A percentile compares a stretch with the other conserved stretches of the same genome.
These are phyloP conservation scores for Fusarium chaquense DNA, from an alignment of 2,329 filamentous ascomycete genomes.

Conservation along the genomic window DNA sequence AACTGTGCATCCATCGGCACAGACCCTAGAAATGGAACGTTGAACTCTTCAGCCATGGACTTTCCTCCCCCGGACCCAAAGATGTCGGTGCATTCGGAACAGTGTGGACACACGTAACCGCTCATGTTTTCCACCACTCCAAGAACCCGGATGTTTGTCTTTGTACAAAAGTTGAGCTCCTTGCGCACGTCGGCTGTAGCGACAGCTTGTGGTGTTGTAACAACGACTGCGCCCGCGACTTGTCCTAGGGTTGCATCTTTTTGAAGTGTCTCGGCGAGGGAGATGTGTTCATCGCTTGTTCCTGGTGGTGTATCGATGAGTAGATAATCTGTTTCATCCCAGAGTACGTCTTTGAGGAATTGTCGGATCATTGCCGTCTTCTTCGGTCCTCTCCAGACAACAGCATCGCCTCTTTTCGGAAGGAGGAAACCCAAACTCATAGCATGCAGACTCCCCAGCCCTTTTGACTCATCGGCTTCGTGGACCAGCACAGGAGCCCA, in stretches of 20 bases:
- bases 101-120: constrained; percentile 85
- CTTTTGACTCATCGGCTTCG: constrained; percentile 62
- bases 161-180: constrained; percentile 91
- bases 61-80: constrained; percentile 92
- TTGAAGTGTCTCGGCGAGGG: constrained; percentile 86
- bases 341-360: constrained; percentile 91
- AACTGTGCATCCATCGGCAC: constrained; percentile 96
- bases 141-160: constrained; percentile 82
- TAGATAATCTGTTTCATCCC: constrained; percentile 89
- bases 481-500: constrained; percentile 94
- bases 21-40: constrained; percentile 83
- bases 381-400: constrained; percentile 97
- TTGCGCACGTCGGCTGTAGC: constrained; percentile 94
- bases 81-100: constrained; percentile 89
- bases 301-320: constrained; percentile 96
- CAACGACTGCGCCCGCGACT: constrained; percentile 88
- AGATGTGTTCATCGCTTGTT: constrained; percentile 97
- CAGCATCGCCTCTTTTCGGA: constrained; percentile 84
- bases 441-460: constrained; percentile 76
- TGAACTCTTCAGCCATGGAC: constrained; percentile 88
- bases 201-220: constrained; percentile 96
- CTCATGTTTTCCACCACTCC: constrained; percentile 98
- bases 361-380: constrained; percentile 99
- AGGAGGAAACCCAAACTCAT: constrained; percentile 96
- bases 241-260: constrained; percentile 72